Conservation (phyloP, 2,329 filamentous ascomycete species). For the Trichoderma oligosporum region DNA sequence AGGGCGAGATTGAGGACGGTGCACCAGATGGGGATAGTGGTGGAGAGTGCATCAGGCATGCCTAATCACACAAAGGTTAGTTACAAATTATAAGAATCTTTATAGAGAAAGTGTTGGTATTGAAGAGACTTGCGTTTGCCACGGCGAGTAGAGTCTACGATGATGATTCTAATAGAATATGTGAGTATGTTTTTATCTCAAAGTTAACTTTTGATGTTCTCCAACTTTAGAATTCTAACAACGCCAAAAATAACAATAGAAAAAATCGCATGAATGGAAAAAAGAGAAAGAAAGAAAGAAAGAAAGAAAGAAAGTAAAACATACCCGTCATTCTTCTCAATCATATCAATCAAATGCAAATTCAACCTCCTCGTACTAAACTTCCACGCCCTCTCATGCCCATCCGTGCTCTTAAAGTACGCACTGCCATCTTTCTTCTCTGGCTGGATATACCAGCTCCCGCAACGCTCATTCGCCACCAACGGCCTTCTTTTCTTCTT, state of each 20-base stretch:
- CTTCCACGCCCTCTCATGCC: slow-evolving; percentile 84
- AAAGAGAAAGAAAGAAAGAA: not conserved
- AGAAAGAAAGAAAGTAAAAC: not conserved
- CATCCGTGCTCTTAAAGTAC: slow-evolving; percentile 98
- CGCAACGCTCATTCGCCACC: slow-evolving; percentile 90
- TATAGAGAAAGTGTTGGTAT: not conserved
- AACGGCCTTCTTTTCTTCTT: slow-evolving; percentile 55
- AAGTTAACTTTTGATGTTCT: no score
- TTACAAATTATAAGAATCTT: slow-evolving; percentile 12
- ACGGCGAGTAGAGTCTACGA: slow-evolving; percentile 88
- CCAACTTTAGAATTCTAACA: no score
- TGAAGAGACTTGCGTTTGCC: slow-evolving; percentile 64
- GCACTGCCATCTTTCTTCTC: slow-evolving; percentile 64
- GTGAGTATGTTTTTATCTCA: no score
- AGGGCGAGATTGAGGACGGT: slow-evolving; percentile 76
- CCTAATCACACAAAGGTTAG: slow-evolving; percentile 39
- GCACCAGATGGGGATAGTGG: slow-evolving; percentile 93
- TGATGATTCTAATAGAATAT: slow-evolving; percentile 56
- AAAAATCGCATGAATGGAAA: not conserved
- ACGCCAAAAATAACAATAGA: no score
- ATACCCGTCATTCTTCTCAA: slow-evolving; percentile 64
- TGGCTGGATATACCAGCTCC: slow-evolving; percentile 86
- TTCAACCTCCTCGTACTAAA: slow-evolving; percentile 86
- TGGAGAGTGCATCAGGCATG: slow-evolving; percentile 92
- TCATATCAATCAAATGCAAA: slow-evolving; percentile 68